Base-by-base conservation (phyloP, 2,329 filamentous ascomycete genomes). In the Zymoseptoria crescenta region DNA sequence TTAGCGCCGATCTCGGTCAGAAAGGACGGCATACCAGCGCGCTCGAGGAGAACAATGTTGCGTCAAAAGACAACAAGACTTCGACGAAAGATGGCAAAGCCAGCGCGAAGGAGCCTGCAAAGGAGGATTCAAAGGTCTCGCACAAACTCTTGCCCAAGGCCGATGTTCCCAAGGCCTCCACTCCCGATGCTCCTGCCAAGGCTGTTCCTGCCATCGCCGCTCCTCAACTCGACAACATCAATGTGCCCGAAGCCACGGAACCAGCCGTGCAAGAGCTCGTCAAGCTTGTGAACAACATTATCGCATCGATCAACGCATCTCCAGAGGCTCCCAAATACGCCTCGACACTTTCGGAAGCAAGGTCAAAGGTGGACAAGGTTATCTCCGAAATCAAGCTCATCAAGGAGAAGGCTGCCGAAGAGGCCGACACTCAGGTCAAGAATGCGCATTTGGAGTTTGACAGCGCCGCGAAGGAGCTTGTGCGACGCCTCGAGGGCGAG, bases 251-350 rank as follows among this genome's bases (percentile, higher is more conserved):
- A 68, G 90, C 88, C 56, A 84, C 86, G 60, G 93, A 97, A 72
- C 89, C 90, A 28, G 83, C 96, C 41, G 89, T 97, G 21, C 91
- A 96, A 75, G 91, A 97, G 69, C 81, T 99, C 5, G 91, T 96
- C 60, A 93, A 90, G 77, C 93, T 96, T 77, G 82, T 99, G 68
- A 99, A 99, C 77, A 91, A 96, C 74, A 87, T 99, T 68, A 96
- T 99, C 71, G 86, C 89, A 8, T 90, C 95, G 52, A 87, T 96
- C 73, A 96, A 96, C 74, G 88, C 89, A 59, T 93, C 96, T 73
- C 84, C 87, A 62, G 84, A 89, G 59, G 84, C 87, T 63, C 82
- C 82, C 66, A 91, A 88, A 74, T 96, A 94, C 76, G 85, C 84
- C 56, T 82, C 83, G 2, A 87, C 91, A 0, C 86, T 99, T 59